Evolutionary conservation across 139 green algal species (phyloP).

Genomic region (Chlamydomonas eustigma): DNA sequence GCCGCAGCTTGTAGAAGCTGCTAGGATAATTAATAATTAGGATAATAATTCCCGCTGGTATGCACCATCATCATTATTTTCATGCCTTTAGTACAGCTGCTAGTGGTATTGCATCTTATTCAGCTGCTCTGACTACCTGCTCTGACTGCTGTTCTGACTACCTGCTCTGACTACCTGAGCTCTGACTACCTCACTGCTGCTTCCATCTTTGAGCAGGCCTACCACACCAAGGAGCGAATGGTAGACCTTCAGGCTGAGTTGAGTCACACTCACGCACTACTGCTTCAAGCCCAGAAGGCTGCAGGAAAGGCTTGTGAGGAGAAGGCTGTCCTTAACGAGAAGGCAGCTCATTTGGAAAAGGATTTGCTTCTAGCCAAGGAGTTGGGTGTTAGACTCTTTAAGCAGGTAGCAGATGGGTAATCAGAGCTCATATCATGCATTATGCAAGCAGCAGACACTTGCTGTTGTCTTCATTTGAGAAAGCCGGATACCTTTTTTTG

Average conservation of each 20-base stretch:
- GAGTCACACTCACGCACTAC: neutral
- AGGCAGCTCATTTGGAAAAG: neutral
- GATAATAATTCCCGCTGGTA: no score
- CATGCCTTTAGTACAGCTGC: no score
- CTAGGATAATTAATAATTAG: no score
- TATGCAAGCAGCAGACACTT: neutral
- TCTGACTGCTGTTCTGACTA: no score
- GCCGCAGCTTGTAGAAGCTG: no score
- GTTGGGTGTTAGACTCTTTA: constrained; percentile 28
- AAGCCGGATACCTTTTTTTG: constrained; percentile 30
- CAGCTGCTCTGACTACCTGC: no score
- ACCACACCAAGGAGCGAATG: constrained; percentile 27
- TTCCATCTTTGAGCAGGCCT: neutral
- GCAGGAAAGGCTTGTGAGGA: neutral
- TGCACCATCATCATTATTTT: no score
- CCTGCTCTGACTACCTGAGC: no score
- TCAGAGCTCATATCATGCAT: neutral
- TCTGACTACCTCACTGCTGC: no score
- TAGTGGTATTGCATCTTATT: no score
- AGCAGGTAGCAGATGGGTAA: constrained; percentile 20
- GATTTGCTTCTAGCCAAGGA: constrained; percentile 18
- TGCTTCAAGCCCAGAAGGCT: constrained; percentile 2
- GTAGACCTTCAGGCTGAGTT: constrained; percentile 43
- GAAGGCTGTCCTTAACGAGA: neutral
- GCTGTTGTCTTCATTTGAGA: constrained; percentile 2